Evolutionary conservation across 139 green algal species (phyloP).

Genomic region (Closterium sp.): DNA sequence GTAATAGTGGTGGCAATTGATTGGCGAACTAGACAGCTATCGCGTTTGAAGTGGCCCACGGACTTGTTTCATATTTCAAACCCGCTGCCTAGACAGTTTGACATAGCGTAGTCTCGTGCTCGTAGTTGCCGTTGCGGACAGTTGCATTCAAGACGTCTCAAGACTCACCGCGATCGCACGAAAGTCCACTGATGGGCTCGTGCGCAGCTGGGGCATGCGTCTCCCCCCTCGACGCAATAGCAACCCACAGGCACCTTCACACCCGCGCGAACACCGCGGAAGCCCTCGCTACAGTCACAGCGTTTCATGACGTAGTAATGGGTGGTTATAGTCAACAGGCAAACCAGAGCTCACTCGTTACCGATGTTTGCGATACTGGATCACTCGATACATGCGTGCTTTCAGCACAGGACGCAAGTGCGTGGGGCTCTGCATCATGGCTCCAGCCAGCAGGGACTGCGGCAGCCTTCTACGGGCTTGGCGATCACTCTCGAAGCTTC

Average conservation of each 20-base stretch:
- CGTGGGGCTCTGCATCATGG: background rate
- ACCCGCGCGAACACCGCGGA: background rate
- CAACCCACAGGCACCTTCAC: background rate
- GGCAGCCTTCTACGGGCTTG: background rate
- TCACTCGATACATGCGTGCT: background rate
- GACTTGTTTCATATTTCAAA: too few relatives aligned
- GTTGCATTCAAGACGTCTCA: background rate
- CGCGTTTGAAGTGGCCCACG: too few relatives aligned
- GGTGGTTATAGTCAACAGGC: background rate
- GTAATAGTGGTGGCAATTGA: too few relatives aligned
- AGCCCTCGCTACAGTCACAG: background rate
- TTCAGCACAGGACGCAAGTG: background rate
- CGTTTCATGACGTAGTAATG: background rate
- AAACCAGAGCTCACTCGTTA: background rate
- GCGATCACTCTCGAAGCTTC: background rate
- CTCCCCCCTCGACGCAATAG: background rate
- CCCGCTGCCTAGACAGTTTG: too few relatives aligned
- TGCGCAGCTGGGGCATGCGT: background rate
- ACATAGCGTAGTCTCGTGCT: too few relatives aligned
- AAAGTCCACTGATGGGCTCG: background rate
- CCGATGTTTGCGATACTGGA: background rate
- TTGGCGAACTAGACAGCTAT: too few relatives aligned
- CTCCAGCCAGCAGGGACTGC: too few relatives aligned
- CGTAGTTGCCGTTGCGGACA: background rate
- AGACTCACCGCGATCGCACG: background rate